Percentiles rank a stretch among this genome's conserved stretches.
Conservation (phyloP, 1,284 basidiomycete species). For the Lentinus polychrous region DNA sequence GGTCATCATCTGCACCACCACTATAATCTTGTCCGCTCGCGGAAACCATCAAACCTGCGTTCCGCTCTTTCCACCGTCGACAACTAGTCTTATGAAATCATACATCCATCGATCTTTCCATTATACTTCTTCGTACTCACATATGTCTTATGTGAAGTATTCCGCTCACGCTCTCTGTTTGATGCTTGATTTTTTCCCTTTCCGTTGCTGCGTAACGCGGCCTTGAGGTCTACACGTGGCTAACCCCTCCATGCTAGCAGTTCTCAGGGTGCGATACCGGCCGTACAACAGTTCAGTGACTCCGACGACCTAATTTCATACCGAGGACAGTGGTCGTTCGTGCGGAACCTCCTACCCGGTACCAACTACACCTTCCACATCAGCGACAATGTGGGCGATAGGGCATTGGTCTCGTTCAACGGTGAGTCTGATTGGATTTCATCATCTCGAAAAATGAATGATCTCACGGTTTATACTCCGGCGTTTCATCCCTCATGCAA, state of each 20-base stretch:
- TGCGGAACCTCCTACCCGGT: conserved; percentile 17
- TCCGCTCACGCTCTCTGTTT: neutral
- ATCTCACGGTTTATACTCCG: conserved; percentile 12
- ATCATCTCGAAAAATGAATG: neutral
- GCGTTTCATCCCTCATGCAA: conserved; percentile 1
- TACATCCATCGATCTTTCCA: too few species aligned
- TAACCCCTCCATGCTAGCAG: conserved; percentile 8
- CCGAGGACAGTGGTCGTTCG: conserved; percentile 24
- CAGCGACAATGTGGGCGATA: conserved; percentile 14
- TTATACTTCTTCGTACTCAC: too few species aligned
- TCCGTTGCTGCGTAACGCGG: neutral
- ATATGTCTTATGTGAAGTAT: neutral
- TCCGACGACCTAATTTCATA: conserved; percentile 21
- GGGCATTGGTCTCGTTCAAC: conserved; percentile 13
- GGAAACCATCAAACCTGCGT: too few species aligned
- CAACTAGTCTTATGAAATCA: too few species aligned
- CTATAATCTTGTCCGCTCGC: too few species aligned
- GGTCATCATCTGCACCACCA: too few species aligned
- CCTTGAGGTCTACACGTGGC: conserved; percentile 1
- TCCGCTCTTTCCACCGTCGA: too few species aligned
- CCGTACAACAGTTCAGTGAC: conserved; percentile 11
- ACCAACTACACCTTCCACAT: conserved; percentile 13
- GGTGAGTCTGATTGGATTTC: conserved; percentile 7
- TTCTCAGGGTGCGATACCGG: conserved; percentile 12
- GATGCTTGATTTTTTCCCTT: neutral